Evolutionary conservation across 441 rosid genomes (phyloP).

Genomic region (Croton laevigatus): DNA sequence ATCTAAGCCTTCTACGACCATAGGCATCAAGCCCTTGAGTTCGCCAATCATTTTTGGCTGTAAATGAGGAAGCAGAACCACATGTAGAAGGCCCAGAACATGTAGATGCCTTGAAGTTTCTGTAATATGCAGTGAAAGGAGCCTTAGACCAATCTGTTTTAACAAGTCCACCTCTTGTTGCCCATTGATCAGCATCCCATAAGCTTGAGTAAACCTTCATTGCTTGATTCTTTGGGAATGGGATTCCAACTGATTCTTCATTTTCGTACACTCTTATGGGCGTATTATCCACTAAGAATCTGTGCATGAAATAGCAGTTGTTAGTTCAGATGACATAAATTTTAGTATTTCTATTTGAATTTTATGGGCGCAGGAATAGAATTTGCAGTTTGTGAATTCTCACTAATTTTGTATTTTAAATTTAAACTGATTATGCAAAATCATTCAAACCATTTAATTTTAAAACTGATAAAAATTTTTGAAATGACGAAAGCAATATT

Average conservation of each 20-base stretch:
- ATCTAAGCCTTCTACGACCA: constrained; percentile 23
- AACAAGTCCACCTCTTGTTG: constrained; percentile 38
- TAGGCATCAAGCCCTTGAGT: constrained; percentile 21
- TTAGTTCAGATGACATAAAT: too few relatives aligned
- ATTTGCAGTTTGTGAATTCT: too few relatives aligned
- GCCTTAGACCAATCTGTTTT: constrained; percentile 46
- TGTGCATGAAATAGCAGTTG: too few relatives aligned
- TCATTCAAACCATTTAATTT: too few relatives aligned
- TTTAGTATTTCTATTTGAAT: too few relatives aligned
- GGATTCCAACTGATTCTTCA: constrained; percentile 29
- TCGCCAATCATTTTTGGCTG: constrained; percentile 10
- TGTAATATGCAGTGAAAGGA: constrained; percentile 38
- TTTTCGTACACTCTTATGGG: constrained; percentile 39
- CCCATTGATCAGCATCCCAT: constrained; percentile 44
- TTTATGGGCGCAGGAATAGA: too few relatives aligned
- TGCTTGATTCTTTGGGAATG: constrained; percentile 31
- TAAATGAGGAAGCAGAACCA: not conserved
- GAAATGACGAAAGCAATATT: too few relatives aligned
- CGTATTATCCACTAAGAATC: constrained; percentile 40
- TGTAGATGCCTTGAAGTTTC: constrained; percentile 35
- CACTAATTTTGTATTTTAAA: too few relatives aligned
- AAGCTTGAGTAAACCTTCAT: constrained; percentile 35
- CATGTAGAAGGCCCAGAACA: constrained; percentile 18
- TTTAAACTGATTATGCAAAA: too few relatives aligned
- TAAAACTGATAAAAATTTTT: too few relatives aligned